Evolutionary conservation across 2,329 filamentous ascomycete genomes (phyloP), one percentile per base, ranked within the genome.

Genomic region (Diplocarpon rosae): DNA sequence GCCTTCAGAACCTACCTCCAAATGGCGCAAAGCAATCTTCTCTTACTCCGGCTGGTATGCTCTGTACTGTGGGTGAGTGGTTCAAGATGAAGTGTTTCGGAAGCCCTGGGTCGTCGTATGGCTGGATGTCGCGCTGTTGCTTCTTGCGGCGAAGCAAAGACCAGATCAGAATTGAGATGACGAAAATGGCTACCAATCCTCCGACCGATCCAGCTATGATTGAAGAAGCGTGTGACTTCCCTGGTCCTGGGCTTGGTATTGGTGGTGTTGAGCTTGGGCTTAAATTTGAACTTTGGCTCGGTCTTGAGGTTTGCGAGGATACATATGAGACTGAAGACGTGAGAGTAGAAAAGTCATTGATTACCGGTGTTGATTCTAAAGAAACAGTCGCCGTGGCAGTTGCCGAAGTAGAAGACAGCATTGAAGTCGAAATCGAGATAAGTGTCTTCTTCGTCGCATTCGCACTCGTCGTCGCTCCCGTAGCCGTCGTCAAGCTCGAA

Each of bases 1-100:
- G 42, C 20, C 34, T 20, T 13, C 33, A 33, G 27, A 15, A 27
- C 34, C 32, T 37, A 43, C 69, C 68, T 61, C 68, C 66, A 58
- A 69, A 70, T 10, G 65, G 62, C 1, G 65, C 66, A 54, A 70
- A 69, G 2, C 67, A 62, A 41, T 69, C 66, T 35, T 48, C 20
- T 24, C 20, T 24, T 24, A 7, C 49, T n/a, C 29, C 40, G 30
- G 9, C 33, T 14, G 9, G 36, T 28, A 32, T 12, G 20, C 40
- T 36, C 11, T 44, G 37, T 33, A 31, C 29, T 7, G 30, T 24
- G 11, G 10, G 16, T 27, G 45, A 34, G 29, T 41, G 32, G 4
- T 45, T 39, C 2, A 49, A 32, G 37, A 42, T 29, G 15, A 38
- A 49, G 5, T 49, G 38, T 12, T 49, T 49, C 10, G n/a, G 37